A percentile compares a stretch with the other conserved stretches of the same genome.
phyloP scores from a whole-genome alignment of 495 filamentous ascomycete genomes.

The Immersiella caudata region DNA sequence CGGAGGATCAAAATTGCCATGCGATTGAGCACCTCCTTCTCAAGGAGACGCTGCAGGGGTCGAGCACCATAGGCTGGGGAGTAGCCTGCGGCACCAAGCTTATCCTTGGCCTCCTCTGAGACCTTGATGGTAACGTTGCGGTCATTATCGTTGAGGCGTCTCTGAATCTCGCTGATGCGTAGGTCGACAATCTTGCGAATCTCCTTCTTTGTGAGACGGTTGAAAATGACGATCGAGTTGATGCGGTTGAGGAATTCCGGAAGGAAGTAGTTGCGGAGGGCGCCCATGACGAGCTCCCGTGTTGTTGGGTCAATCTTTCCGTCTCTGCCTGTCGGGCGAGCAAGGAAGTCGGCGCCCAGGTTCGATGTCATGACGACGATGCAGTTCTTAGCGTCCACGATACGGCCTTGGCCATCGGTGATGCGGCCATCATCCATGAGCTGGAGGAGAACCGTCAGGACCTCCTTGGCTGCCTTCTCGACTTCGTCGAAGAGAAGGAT shows the following conservation, averaged over 20 bases:
- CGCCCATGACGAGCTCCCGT: constrained; percentile 81
- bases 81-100: constrained; percentile 85
- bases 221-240: constrained; percentile 95
- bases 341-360: constrained; percentile 90
- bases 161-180: constrained; percentile 85
- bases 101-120: constrained; percentile 82
- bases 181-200: constrained; percentile 97
- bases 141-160: constrained; percentile 75
- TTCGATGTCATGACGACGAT: constrained; percentile 99
- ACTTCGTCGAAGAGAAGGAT: constrained; percentile 98
- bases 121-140: constrained; percentile 79
- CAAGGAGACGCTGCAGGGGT: constrained; percentile 84
- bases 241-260: constrained; percentile 99
- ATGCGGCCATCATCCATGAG: constrained; percentile 99
- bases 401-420: constrained; percentile 92
- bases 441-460: constrained; percentile 92
- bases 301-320: constrained; percentile 88
- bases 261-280: constrained; percentile 91
- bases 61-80: constrained; percentile 92
- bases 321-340: constrained; percentile 72
- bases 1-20: constrained; percentile 87
- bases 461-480: constrained; percentile 97
- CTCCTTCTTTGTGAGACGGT: constrained; percentile 83
- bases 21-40: constrained; percentile 93
- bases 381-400: constrained; percentile 95